Conservation (phyloP, 1,284 basidiomycete genomes). For the Malassezia slooffiae region DNA sequence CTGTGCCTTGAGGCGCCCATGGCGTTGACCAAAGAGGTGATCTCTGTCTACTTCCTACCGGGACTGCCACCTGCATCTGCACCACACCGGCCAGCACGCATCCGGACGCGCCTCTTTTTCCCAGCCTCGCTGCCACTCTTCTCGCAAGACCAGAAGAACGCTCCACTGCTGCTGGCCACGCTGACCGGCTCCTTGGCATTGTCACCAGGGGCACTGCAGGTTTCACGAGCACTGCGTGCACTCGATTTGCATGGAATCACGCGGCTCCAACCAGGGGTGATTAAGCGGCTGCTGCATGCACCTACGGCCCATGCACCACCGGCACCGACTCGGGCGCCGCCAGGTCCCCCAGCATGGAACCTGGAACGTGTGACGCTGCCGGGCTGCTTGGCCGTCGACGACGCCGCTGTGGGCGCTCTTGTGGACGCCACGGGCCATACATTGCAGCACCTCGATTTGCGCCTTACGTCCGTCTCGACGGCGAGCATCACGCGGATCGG, state of each 20-base stretch:
- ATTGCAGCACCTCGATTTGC: slow-evolving; percentile 9
- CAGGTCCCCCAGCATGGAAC: background rate
- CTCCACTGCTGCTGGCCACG: slow-evolving; percentile 9
- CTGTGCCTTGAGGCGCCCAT: slow-evolving; percentile 8
- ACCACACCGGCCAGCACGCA: background rate
- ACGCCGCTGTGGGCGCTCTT: background rate
- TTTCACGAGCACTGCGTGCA: background rate
- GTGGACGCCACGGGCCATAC: slow-evolving; percentile 1
- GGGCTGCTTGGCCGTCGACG: slow-evolving; percentile 10
- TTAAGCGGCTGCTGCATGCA: slow-evolving; percentile 3
- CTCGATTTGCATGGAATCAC: slow-evolving; percentile 13
- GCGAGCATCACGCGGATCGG: background rate
- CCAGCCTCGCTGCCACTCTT: slow-evolving; percentile 15
- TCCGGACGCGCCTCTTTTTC: slow-evolving; percentile 12
- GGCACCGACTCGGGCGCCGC: too few species aligned
- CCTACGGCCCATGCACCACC: too few species aligned
- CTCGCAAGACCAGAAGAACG: slow-evolving; percentile 13
- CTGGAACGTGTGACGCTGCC: slow-evolving; percentile 7
- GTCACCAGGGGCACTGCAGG: background rate
- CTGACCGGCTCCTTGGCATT: slow-evolving; percentile 5
- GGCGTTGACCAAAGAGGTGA: slow-evolving; percentile 10
- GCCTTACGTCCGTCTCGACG: slow-evolving; percentile 6
- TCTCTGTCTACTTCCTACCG: slow-evolving; percentile 8
- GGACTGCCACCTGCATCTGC: background rate
- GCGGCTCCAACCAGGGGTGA: slow-evolving; percentile 3